Conservation (phyloP, 2,329 filamentous ascomycete genomes). For the Hypomyces perniciosus region DNA sequence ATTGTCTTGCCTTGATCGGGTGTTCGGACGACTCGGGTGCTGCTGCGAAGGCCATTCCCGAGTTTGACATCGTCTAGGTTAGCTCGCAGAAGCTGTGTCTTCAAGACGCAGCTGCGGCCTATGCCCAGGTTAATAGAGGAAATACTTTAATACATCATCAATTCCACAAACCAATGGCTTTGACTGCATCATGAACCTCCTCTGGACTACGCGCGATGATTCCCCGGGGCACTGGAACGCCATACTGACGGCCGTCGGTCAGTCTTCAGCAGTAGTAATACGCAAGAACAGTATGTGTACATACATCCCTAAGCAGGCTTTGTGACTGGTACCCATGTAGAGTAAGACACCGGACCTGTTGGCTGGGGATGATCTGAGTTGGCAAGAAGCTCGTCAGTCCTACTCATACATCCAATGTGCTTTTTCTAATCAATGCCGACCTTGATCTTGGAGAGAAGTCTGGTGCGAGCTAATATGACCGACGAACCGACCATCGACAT, state of each 20-base stretch:
- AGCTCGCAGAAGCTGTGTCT: slow-evolving; percentile 22
- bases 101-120: slow-evolving; percentile 22
- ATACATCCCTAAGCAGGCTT: slow-evolving; percentile 21
- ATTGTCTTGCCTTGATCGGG: slow-evolving; percentile 15
- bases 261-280: background rate
- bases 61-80: slow-evolving; percentile 11
- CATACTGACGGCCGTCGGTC: slow-evolving; percentile 17
- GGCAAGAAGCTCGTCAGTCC: background rate
- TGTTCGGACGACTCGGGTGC: slow-evolving; percentile 10
- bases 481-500: background rate
- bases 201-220: slow-evolving; percentile 15
- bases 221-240: slow-evolving; percentile 21
- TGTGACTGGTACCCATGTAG: slow-evolving; percentile 26
- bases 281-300: background rate
- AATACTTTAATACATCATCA: too few species aligned
- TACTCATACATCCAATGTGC: too few species aligned
- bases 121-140: too few species aligned
- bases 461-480: background rate
- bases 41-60: slow-evolving; percentile 11
- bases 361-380: background rate
- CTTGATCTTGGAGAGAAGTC: background rate
- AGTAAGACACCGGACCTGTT: slow-evolving; percentile 16
- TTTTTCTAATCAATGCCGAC: background rate
- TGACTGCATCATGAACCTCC: slow-evolving; percentile 18
- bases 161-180: slow-evolving; percentile 19